Evolutionary conservation across 768 basidiomycete species (phyloP).

Genomic region (Macrolepiota albuminosa): DNA sequence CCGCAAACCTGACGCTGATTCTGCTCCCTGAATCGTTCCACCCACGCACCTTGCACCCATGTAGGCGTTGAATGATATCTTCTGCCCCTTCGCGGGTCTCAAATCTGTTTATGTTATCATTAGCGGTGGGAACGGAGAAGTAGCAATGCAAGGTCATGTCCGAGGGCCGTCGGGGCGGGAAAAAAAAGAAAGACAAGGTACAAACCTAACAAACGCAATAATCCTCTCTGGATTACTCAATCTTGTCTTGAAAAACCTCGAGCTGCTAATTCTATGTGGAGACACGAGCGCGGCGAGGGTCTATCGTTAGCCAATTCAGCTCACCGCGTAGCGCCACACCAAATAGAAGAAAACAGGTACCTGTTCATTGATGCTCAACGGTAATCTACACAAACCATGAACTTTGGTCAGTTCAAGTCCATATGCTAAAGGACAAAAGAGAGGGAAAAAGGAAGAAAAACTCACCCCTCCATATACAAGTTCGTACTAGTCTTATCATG

Average conservation of each 20-base stretch:
- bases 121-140: not conserved
- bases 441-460: not conserved
- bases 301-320: conserved; percentile 23
- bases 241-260: conserved; percentile 76
- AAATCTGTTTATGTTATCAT: conserved; percentile 36
- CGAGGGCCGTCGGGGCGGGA: too few relatives aligned
- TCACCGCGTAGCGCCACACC: not conserved
- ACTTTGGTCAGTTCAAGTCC: not conserved
- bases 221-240: conserved; percentile 73
- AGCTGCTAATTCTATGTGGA: conserved; percentile 69
- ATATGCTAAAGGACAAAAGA: not conserved
- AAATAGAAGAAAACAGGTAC: conserved; percentile 27
- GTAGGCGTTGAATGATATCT: conserved; percentile 71
- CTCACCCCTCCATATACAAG: conserved; percentile 73
- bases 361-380: conserved; percentile 63
- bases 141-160: not conserved
- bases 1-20: conserved; percentile 77
- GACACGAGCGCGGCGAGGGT: conserved; percentile 62
- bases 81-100: conserved; percentile 70
- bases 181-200: not conserved
- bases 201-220: conserved; percentile 77
- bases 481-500: conserved; percentile 67
- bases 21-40: conserved; percentile 74
- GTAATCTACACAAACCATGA: conserved; percentile 37
- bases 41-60: conserved; percentile 77